These are phyloP conservation scores for Carpinus fangiana DNA, from an alignment of 306 rosid genomes.

Conservation along the genomic window DNA sequence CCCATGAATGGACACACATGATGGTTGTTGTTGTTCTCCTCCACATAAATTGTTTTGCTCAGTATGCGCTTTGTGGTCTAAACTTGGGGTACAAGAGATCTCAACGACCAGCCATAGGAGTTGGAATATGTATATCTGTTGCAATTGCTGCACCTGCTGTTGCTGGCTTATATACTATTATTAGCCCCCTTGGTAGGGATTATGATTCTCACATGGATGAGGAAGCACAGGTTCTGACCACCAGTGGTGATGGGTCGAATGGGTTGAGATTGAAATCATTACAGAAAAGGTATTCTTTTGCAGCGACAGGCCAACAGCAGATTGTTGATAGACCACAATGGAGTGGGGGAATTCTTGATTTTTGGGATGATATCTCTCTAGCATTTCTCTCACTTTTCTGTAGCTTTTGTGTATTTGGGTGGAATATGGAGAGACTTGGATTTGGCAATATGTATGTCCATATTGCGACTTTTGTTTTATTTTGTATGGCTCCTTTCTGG, in stretches of 20 bases:
- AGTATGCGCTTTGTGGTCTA: constrained; percentile 88
- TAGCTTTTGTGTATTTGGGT: constrained; percentile 78
- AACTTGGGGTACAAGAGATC: constrained; percentile 81
- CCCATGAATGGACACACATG: constrained; percentile 91
- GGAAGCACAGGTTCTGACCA: constrained; percentile 61
- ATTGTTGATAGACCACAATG: constrained; percentile 52
- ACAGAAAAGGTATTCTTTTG: constrained; percentile 67
- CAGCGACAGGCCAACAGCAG: constrained; percentile 42
- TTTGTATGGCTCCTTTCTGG: constrained; percentile 94
- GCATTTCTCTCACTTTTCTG: constrained; percentile 86
- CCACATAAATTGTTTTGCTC: constrained; percentile 81
- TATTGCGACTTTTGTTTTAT: constrained; percentile 74
- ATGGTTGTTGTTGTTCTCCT: constrained; percentile 85
- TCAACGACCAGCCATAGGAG: constrained; percentile 80
- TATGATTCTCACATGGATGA: constrained; percentile 60
- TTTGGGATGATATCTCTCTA: constrained; percentile 77
- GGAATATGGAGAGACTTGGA: constrained; percentile 97
- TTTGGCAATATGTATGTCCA: constrained; percentile 97
- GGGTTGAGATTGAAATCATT: constrained; percentile 36
- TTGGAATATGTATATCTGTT: constrained; percentile 67
- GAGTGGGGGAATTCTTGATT: constrained; percentile 86
- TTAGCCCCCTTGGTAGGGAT: constrained; percentile 88
- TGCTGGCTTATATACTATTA: constrained; percentile 71
- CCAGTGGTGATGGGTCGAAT: constrained; percentile 31
- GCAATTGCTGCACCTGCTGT: constrained; percentile 81